A percentile compares a stretch with the other conserved stretches of the same genome.
These are phyloP conservation scores for Ilyonectria destructans DNA, from an alignment of 2,329 filamentous ascomycete genomes.

Conservation along the genomic window DNA sequence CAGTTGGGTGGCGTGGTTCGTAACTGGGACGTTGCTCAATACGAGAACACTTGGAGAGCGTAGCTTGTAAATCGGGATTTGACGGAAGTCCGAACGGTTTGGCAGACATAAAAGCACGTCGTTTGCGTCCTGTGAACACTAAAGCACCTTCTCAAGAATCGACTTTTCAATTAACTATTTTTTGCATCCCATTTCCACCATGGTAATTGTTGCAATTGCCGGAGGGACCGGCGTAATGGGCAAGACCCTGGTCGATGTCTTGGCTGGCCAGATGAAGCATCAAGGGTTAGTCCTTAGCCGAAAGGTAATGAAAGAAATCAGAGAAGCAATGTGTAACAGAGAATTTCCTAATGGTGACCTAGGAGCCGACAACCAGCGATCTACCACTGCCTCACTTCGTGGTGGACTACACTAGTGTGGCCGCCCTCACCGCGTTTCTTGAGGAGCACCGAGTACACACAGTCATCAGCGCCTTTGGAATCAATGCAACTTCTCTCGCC, in stretches of 20 bases:
- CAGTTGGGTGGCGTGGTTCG: too few relatives aligned
- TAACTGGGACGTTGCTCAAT: too few relatives aligned
- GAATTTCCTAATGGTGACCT: too few relatives aligned
- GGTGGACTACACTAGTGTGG: conserved; percentile 8
- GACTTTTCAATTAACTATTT: not conserved
- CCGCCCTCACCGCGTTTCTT: conserved; percentile 1
- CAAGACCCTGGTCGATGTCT: conserved; percentile 10
- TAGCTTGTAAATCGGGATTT: too few relatives aligned
- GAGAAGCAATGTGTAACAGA: not conserved
- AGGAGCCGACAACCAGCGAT: not conserved
- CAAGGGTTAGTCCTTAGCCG: conserved; percentile 1
- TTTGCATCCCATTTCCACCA: not conserved
- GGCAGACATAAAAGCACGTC: not conserved
- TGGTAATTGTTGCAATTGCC: conserved; percentile 17
- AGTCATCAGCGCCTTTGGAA: conserved; percentile 5
- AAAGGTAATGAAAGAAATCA: not conserved
- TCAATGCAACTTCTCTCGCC: conserved; percentile 2
- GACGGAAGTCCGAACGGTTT: too few relatives aligned
- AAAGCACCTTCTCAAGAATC: not conserved
- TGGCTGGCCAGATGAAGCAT: conserved; percentile 2
- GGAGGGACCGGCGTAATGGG: conserved; percentile 14
- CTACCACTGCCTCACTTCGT: conserved; percentile 11
- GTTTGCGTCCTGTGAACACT: not conserved
- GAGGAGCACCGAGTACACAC: conserved; percentile 4
- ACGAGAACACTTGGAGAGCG: too few relatives aligned